Percentiles rank a stretch among this genome's conserved stretches.
Evolutionary conservation across 768 basidiomycete species (phyloP).

Genomic region (Cystobasidium ongulense): DNA sequence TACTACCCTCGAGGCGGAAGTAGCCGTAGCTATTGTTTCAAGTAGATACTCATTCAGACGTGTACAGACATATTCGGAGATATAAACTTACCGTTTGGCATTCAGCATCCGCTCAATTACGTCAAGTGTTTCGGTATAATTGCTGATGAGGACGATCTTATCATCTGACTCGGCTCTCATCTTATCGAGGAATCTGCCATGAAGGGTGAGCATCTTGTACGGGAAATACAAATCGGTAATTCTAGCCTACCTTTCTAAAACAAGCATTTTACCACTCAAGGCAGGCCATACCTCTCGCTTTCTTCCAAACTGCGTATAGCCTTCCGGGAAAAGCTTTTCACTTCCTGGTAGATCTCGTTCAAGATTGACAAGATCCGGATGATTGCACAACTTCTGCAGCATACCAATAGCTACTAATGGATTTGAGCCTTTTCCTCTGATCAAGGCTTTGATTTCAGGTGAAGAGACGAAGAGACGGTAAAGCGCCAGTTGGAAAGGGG

Average conservation of each 20-base stretch:
- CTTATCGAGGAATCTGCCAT: conserved; percentile 50
- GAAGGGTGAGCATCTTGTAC: not conserved
- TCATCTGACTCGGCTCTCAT: conserved; percentile 71
- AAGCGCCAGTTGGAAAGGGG: conserved; percentile 68
- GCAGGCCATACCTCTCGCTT: conserved; percentile 35
- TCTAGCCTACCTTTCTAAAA: conserved; percentile 38
- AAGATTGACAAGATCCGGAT: conserved; percentile 63
- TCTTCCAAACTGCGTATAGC: conserved; percentile 37
- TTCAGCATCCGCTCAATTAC: conserved; percentile 58
- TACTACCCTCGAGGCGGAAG: conserved; percentile 41
- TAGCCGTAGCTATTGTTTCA: conserved; percentile 34
- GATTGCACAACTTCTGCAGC: conserved; percentile 87
- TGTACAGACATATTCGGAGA: too few species aligned
- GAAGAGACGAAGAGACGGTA: conserved; percentile 69
- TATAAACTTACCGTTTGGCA: conserved; percentile 33
- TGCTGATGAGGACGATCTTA: conserved; percentile 90
- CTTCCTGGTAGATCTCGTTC: conserved; percentile 44
- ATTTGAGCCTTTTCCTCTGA: conserved; percentile 59
- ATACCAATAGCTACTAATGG: conserved; percentile 76
- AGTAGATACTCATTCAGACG: too few species aligned
- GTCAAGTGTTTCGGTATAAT: conserved; percentile 90
- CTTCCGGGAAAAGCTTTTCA: conserved; percentile 36
- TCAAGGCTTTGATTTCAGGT: conserved; percentile 62
- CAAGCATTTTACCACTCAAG: conserved; percentile 41
- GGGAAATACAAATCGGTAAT: not conserved